Percentiles rank a stretch among this genome's conserved stretches.
phyloP scores from a whole-genome alignment of 164 flowering plant genomes.

The Chloranthus sessilifolius region DNA sequence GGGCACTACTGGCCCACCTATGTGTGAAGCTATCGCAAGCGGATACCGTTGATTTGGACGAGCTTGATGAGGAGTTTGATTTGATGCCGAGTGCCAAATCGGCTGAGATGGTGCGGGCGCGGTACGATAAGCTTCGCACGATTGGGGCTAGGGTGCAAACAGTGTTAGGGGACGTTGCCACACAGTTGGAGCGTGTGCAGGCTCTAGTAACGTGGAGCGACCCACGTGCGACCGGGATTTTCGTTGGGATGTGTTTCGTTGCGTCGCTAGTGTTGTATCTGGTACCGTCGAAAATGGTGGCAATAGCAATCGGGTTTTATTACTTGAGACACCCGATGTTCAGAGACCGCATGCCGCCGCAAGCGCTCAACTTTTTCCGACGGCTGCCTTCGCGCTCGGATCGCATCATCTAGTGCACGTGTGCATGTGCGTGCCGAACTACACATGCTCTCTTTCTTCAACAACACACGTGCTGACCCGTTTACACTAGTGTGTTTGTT shows the following conservation, averaged over 20 bases:
- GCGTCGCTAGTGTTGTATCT: conserved; percentile 56
- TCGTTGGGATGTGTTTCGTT: conserved; percentile 50
- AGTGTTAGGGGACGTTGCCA: conserved; percentile 67
- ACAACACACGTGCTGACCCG: no score
- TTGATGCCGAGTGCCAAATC: conserved; percentile 48
- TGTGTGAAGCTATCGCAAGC: conserved; percentile 43
- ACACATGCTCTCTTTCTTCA: no score
- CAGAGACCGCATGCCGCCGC: conserved; percentile 70
- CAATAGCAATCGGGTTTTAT: conserved; percentile 76
- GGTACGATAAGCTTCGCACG: conserved; percentile 68
- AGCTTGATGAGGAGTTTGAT: conserved; percentile 90
- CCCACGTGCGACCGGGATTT: conserved; percentile 82
- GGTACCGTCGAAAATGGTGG: conserved; percentile 81
- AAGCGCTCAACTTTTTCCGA: conserved; percentile 71
- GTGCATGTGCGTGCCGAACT: no score
- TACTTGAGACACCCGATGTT: conserved; percentile 81
- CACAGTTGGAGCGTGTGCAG: conserved; percentile 78
- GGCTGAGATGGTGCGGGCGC: conserved; percentile 37
- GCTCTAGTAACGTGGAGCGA: conserved; percentile 88
- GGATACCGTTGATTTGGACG: conserved; percentile 56
- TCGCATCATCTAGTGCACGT: conserved; percentile 45
- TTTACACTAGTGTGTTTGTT: no score
- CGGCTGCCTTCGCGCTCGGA: conserved; percentile 75
- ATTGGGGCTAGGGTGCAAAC: conserved; percentile 69
- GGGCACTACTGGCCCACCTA: conserved; percentile 36